A percentile compares a stretch with the other conserved stretches of the same genome.
Evolutionary conservation across 2,329 filamentous ascomycete genomes (phyloP).

Genomic region (Colletotrichum filicis): DNA sequence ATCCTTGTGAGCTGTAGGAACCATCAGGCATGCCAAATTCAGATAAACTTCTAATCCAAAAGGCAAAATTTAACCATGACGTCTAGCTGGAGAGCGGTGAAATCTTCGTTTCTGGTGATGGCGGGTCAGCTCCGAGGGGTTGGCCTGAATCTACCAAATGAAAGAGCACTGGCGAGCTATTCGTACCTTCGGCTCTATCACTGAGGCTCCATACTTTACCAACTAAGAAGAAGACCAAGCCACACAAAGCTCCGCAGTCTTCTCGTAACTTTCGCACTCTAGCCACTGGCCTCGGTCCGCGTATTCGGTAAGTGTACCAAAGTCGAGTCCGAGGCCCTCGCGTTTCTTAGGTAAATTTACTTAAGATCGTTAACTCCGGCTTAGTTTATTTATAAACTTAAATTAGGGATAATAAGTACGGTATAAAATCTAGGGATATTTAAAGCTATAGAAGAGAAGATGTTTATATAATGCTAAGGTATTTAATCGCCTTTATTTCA

Average conservation of each 20-base stretch:
- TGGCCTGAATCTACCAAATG: neutral
- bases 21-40: too few relatives aligned
- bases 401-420: neutral
- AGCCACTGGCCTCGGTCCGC: neutral
- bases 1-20: too few relatives aligned
- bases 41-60: rapidly evolving
- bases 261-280: neutral
- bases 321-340: neutral
- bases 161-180: neutral
- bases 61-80: too few relatives aligned
- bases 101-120: too few relatives aligned
- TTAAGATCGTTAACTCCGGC: neutral
- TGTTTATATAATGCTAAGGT: neutral
- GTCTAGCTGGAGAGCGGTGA: too few relatives aligned
- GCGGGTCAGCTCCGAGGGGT: too few relatives aligned
- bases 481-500: neutral
- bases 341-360: neutral
- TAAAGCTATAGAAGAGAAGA: neutral
- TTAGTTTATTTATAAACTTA: neutral
- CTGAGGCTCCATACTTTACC: neutral
- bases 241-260: neutral
- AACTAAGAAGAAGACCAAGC: neutral
- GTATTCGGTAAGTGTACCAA: neutral
- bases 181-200: neutral
- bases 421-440: neutral